Conservation (phyloP, 139 green algal species). For the Chlamydomonas eustigma region DNA sequence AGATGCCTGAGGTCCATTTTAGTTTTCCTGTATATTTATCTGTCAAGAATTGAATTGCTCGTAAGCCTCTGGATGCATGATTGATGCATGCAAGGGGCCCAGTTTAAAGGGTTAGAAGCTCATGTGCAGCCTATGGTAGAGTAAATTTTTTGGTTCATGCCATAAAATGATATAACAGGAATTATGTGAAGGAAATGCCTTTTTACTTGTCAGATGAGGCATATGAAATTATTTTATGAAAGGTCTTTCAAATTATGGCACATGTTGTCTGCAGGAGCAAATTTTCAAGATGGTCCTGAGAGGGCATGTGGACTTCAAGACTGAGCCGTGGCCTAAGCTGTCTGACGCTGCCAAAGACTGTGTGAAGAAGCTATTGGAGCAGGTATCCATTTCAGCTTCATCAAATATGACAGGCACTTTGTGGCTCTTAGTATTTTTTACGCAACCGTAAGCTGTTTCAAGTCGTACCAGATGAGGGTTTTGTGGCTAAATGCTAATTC, state of each 20-base stretch:
- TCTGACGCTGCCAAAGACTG: slow-evolving; percentile 72
- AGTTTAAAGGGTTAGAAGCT: too few relatives aligned
- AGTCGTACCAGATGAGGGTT: neutral
- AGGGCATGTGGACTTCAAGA: slow-evolving; percentile 74
- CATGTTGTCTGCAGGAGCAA: slow-evolving; percentile 12
- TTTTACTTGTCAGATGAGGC: neutral
- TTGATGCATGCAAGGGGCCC: too few relatives aligned
- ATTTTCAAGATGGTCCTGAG: slow-evolving; percentile 29
- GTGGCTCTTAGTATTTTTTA: too few relatives aligned
- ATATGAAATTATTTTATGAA: neutral
- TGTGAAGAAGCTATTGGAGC: slow-evolving; percentile 36
- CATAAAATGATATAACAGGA: neutral
- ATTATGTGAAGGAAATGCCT: neutral
- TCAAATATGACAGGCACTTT: too few relatives aligned
- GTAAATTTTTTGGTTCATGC: neutral
- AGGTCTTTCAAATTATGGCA: neutral
- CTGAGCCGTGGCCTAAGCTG: slow-evolving; percentile 77
- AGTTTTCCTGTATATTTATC: too few relatives aligned
- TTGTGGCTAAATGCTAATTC: neutral
- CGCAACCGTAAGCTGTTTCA: too few relatives aligned
- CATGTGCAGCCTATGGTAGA: too few relatives aligned
- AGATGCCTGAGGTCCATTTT: too few relatives aligned
- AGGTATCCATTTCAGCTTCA: neutral
- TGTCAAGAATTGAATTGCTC: too few relatives aligned
- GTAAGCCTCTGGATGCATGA: too few relatives aligned